Evolutionary conservation across 805 yeast species (phyloP).

Genomic region (Wickerhamomyces sydowiorum): DNA sequence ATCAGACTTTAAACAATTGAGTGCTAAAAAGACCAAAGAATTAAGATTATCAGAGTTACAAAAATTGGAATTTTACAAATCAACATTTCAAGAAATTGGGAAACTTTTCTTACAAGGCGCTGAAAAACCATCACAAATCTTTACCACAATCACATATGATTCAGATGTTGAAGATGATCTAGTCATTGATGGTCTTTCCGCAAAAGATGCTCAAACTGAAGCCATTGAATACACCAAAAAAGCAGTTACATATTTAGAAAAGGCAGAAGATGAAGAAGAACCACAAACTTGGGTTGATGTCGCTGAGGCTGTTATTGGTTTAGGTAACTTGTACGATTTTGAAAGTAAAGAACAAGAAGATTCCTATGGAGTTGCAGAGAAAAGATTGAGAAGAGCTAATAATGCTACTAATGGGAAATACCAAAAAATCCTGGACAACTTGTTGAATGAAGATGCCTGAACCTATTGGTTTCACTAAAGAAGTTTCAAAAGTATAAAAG

Average conservation of each 20-base stretch:
- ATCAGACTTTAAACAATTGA: slow-evolving; percentile 8
- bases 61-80: slow-evolving; percentile 25
- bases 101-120: slow-evolving; percentile 60
- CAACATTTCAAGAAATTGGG: slow-evolving; percentile 49
- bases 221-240: slow-evolving; percentile 41
- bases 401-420: slow-evolving; percentile 75
- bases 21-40: slow-evolving; percentile 6
- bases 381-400: slow-evolving; percentile 62
- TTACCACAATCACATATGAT: slow-evolving; percentile 52
- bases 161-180: slow-evolving; percentile 36
- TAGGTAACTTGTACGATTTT: slow-evolving; percentile 67
- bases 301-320: slow-evolving; percentile 79
- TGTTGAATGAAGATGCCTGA: slow-evolving; percentile 21
- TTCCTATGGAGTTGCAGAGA: slow-evolving; percentile 65
- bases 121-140: slow-evolving; percentile 51
- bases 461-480: no score
- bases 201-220: slow-evolving; percentile 40
- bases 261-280: slow-evolving; percentile 63
- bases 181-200: slow-evolving; percentile 18
- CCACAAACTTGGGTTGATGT: slow-evolving; percentile 78
- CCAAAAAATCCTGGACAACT: slow-evolving; percentile 55
- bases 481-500: not conserved
- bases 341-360: slow-evolving; percentile 65
- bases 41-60: slow-evolving; percentile 13
- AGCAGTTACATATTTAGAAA: slow-evolving; percentile 53